Evolutionary conservation across 108 stramenopile species (phyloP), one percentile per base, ranked within the genome.

Genomic region (Fistulifera solaris): DNA sequence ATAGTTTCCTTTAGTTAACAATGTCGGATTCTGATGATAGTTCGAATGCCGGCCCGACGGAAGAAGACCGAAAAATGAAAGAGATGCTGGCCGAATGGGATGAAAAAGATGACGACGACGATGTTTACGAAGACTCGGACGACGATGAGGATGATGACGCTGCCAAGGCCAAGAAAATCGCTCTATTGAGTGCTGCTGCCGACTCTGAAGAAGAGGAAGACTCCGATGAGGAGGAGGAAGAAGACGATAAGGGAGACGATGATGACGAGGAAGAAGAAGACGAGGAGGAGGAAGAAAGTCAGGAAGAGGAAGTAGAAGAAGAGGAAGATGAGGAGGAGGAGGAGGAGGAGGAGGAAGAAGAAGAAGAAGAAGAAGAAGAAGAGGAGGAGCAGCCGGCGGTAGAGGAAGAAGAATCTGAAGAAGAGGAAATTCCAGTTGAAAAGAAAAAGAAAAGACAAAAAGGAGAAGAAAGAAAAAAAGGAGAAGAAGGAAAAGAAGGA

Each of bases 131-230:
- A 17, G 44, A 45, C 44, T 17, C 44, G 19, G 44, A 45, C 44
- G 44, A 45, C 21, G 44, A 45, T 45, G 44, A 45, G 11, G 44
- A 45, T 21, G 44, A 45, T 17, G 44, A 45, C 21, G 44, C 16
- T 5, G 44, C 44, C 4, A 17, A 21, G 6, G 44, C 44, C 44
- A 45, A 45, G 44, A 45, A 45, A 11, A 21, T 19, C 6, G 19
- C 19, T 3, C 21, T 45, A 14, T 19, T 19, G 44, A 19, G 19
- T 17, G 44, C 44, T 19, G 44, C 44, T 21, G 44, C 16, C 11
- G 44, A 45, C 6, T 17, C 16, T 4, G 44, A 45, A 21, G 44
- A 45, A 11, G 44, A 45, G 44, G 44, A 45, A 45, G 44, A 45
- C 21, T 45, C 40, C 44, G 44, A 26, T 21, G 51, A 52, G 19